These are phyloP conservation scores for Dothistroma septosporum DNA, from an alignment of 2,329 filamentous ascomycete species.

Conservation along the genomic window DNA sequence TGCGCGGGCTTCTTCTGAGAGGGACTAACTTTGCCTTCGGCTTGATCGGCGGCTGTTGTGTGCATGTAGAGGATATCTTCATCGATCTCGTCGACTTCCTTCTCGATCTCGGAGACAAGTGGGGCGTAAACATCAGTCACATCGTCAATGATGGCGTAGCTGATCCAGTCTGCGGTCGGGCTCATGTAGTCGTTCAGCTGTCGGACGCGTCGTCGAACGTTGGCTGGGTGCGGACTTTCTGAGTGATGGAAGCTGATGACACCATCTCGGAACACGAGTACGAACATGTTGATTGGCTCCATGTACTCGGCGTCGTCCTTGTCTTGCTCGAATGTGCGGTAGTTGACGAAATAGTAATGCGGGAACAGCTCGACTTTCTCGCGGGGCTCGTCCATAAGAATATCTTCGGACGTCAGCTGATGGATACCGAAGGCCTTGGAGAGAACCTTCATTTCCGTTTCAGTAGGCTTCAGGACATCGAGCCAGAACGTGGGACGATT, in stretches of 20 bases:
- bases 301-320: slow-evolving; percentile 82
- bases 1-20: slow-evolving; percentile 29
- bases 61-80: slow-evolving; percentile 84
- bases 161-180: slow-evolving; percentile 94
- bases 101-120: slow-evolving; percentile 85
- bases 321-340: slow-evolving; percentile 96
- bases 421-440: slow-evolving; percentile 93
- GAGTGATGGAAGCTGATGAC: slow-evolving; percentile 96
- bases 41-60: slow-evolving; percentile 45
- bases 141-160: slow-evolving; percentile 95
- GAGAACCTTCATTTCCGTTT: slow-evolving; percentile 91
- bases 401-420: slow-evolving; percentile 90
- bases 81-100: slow-evolving; percentile 96
- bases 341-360: slow-evolving; percentile 98
- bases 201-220: slow-evolving; percentile 87
- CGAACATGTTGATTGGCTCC: slow-evolving; percentile 95
- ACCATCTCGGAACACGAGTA: slow-evolving; percentile 92
- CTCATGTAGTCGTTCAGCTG: slow-evolving; percentile 93
- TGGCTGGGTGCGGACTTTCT: slow-evolving; percentile 92
- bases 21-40: slow-evolving; percentile 22
- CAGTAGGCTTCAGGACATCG: slow-evolving; percentile 84
- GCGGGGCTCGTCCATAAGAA: slow-evolving; percentile 93
- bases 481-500: slow-evolving; percentile 95
- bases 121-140: slow-evolving; percentile 96
- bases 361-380: slow-evolving; percentile 98